phyloP scores from a whole-genome alignment of 768 basidiomycete genomes.

The Mrakia blollopis region DNA sequence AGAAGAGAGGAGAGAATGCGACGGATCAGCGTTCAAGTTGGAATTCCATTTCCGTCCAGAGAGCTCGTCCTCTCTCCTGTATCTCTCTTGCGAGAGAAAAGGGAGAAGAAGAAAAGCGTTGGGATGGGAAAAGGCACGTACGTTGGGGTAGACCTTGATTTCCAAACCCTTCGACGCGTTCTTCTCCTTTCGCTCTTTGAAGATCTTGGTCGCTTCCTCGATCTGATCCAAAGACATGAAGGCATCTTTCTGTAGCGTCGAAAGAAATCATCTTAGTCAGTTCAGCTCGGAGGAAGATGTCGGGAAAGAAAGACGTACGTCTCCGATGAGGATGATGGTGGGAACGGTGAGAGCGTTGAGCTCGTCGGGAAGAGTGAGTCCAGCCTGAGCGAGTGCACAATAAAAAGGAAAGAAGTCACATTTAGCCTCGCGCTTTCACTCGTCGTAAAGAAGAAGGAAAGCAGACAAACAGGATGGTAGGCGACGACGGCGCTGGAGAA shows the following conservation, averaged over 20 bases:
- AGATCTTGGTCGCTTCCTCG: constrained; percentile 35
- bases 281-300: neutral
- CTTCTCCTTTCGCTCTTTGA: constrained; percentile 36
- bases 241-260: constrained; percentile 2
- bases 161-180: neutral
- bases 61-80: too few relatives aligned
- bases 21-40: neutral
- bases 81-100: neutral
- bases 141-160: constrained; percentile 19
- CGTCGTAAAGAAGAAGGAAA: too few relatives aligned
- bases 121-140: neutral
- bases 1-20: constrained; percentile 13
- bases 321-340: constrained; percentile 40
- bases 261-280: constrained; percentile 36
- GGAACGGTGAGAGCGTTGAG: constrained; percentile 40
- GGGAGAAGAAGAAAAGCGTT: neutral
- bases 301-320: neutral
- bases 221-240: constrained; percentile 36
- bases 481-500: constrained; percentile 38
- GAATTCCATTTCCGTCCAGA: too few relatives aligned
- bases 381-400: neutral
- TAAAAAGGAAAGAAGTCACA: neutral
- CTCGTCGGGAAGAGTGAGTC: constrained; percentile 37
- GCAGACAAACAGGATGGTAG: constrained; percentile 42
- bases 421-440: too few relatives aligned